These are phyloP conservation scores for Anisodus tanguticus DNA, from an alignment of 257 asterid species.

Conservation along the genomic window DNA sequence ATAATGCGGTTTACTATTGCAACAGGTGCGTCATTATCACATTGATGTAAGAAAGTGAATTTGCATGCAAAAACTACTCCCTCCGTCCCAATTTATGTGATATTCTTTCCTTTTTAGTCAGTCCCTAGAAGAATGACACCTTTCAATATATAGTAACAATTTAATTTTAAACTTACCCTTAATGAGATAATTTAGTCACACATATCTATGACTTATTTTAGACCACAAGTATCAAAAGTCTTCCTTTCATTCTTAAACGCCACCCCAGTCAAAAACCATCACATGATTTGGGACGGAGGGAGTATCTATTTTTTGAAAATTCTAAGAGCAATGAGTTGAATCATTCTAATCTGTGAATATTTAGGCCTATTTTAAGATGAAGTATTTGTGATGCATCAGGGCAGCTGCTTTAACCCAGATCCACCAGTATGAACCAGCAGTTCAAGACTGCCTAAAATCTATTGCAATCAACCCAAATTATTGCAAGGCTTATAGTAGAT, in stretches of 20 bases:
- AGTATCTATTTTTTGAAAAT: background rate
- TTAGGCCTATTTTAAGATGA: background rate
- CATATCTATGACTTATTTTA: background rate
- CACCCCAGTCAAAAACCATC: background rate
- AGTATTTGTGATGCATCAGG: constrained; percentile 47
- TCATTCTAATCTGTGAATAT: background rate
- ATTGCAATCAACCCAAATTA: constrained; percentile 75
- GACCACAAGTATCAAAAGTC: background rate
- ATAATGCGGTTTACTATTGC: constrained; percentile 84
- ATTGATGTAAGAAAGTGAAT: background rate
- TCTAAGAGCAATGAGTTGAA: background rate
- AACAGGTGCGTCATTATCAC: constrained; percentile 60
- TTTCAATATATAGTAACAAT: background rate
- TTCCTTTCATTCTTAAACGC: background rate
- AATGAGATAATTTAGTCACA: background rate
- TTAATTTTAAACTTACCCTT: background rate
- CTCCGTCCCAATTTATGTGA: background rate
- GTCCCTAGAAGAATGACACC: background rate
- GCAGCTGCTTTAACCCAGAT: constrained; percentile 92
- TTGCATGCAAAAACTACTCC: background rate
- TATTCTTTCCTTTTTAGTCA: background rate
- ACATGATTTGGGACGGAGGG: background rate
- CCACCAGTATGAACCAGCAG: constrained; percentile 57
- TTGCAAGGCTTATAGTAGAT: constrained; percentile 87
- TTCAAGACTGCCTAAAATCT: constrained; percentile 69